These are phyloP conservation scores for Pythium vanterpoolii DNA, from an alignment of 352 stramenopile species.

Conservation along the genomic window DNA sequence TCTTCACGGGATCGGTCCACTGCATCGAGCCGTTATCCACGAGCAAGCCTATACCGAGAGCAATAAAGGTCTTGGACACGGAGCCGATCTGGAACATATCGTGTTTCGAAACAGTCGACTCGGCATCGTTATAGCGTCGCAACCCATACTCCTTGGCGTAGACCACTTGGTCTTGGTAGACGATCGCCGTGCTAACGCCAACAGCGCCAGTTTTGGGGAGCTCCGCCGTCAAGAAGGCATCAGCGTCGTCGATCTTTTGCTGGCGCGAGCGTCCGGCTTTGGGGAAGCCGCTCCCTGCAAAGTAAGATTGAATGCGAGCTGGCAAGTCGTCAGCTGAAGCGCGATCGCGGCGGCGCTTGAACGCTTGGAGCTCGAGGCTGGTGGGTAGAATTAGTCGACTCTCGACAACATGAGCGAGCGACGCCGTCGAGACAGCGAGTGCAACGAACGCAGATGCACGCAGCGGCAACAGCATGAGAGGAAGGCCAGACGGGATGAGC, in stretches of 20 bases:
- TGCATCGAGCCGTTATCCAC: slow-evolving; percentile 52
- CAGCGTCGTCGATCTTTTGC: slow-evolving; percentile 42
- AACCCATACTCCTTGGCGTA: slow-evolving; percentile 12
- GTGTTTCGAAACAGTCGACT: slow-evolving; percentile 30
- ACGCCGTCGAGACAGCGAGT: background rate
- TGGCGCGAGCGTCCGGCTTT: slow-evolving; percentile 31
- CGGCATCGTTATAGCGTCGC: slow-evolving; percentile 25
- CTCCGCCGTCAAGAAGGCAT: slow-evolving; percentile 40
- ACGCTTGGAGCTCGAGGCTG: background rate
- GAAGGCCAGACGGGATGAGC: background rate
- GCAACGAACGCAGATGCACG: background rate
- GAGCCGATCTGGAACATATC: slow-evolving; percentile 71
- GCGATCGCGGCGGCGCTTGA: background rate
- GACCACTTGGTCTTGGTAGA: slow-evolving; percentile 45
- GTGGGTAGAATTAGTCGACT: background rate
- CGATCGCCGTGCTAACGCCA: slow-evolving; percentile 39
- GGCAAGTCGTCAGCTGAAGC: slow-evolving; percentile 10
- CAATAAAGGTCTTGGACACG: slow-evolving; percentile 64
- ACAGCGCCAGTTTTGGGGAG: slow-evolving; percentile 32
- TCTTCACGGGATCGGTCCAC: slow-evolving; percentile 57
- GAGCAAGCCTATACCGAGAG: slow-evolving; percentile 25
- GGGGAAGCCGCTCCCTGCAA: slow-evolving; percentile 33
- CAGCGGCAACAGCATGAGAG: background rate
- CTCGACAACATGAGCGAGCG: background rate
- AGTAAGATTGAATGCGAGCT: slow-evolving; percentile 33